A percentile compares a stretch with the other conserved stretches of the same genome.
phyloP scores from a whole-genome alignment of 2,329 filamentous ascomycete genomes.

The Fusarium dimerum region DNA sequence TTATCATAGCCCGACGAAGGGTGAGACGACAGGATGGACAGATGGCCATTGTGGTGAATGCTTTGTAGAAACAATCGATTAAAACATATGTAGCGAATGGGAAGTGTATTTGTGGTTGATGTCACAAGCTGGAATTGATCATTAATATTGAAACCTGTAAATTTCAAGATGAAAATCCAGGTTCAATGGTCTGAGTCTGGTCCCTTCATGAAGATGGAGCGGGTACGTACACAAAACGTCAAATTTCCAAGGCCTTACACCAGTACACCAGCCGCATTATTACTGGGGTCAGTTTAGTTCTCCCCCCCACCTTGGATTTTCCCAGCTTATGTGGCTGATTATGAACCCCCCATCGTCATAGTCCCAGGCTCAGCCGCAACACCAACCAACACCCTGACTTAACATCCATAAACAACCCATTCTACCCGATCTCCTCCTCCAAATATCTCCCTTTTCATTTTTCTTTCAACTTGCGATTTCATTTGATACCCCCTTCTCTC shows the following conservation, averaged over 20 bases:
- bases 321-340: background rate
- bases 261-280: too few relatives aligned
- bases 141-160: too few relatives aligned
- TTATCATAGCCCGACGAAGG: constrained; percentile 23
- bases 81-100: background rate
- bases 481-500: constrained; percentile 11
- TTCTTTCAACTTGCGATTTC: constrained; percentile 1
- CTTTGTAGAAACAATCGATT: background rate
- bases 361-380: background rate
- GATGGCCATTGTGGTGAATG: constrained; percentile 27
- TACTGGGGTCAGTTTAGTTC: too few relatives aligned
- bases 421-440: constrained; percentile 6
- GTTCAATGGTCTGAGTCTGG: too few relatives aligned
- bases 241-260: too few relatives aligned
- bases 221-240: too few relatives aligned
- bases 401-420: constrained; percentile 16
- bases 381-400: constrained; percentile 7
- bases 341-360: background rate
- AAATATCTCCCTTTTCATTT: constrained; percentile 9
- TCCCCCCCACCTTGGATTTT: too few relatives aligned
- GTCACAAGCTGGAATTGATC: too few relatives aligned
- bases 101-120: background rate
- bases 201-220: too few relatives aligned
- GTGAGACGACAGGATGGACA: constrained; percentile 34
- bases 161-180: too few relatives aligned